Conservation (phyloP, 1,284 basidiomycete species). For the Malassezia arunalokei region DNA sequence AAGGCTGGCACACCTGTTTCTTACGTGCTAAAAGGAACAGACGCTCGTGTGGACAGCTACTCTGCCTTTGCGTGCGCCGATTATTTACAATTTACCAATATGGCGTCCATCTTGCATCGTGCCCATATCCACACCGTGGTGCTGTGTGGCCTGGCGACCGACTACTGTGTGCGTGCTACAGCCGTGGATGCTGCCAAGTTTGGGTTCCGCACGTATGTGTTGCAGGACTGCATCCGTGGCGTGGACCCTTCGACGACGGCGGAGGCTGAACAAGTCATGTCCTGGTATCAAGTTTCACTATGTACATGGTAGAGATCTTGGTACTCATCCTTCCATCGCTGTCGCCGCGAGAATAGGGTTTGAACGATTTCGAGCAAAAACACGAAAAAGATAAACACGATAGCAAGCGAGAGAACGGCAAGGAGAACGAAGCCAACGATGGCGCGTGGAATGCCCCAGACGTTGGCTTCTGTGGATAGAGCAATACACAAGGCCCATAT, state of each 20-base stretch:
- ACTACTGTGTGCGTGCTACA: constrained; percentile 53
- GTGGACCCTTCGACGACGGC: constrained; percentile 9
- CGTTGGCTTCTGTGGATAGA: constrained; percentile 28
- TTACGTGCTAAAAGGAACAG: constrained; percentile 32
- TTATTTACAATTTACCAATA: constrained; percentile 17
- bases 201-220: constrained; percentile 48
- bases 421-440: constrained; percentile 40
- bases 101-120: constrained; percentile 6
- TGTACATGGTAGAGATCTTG: neutral
- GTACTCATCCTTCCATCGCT: neutral
- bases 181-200: constrained; percentile 50
- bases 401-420: constrained; percentile 32
- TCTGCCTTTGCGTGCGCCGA: constrained; percentile 47
- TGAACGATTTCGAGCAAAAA: constrained; percentile 30
- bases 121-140: constrained; percentile 49
- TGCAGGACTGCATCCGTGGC: constrained; percentile 20
- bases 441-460: constrained; percentile 39
- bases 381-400: constrained; percentile 35
- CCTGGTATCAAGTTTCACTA: neutral
- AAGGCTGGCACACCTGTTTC: constrained; percentile 4
- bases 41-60: constrained; percentile 53
- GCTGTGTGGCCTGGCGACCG: constrained; percentile 55
- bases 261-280: constrained; percentile 2
- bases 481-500: constrained; percentile 37
- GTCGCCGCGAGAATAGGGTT: neutral